Conservation (phyloP, 2,329 filamentous ascomycete species). For the Cordyceps pruinosa region DNA sequence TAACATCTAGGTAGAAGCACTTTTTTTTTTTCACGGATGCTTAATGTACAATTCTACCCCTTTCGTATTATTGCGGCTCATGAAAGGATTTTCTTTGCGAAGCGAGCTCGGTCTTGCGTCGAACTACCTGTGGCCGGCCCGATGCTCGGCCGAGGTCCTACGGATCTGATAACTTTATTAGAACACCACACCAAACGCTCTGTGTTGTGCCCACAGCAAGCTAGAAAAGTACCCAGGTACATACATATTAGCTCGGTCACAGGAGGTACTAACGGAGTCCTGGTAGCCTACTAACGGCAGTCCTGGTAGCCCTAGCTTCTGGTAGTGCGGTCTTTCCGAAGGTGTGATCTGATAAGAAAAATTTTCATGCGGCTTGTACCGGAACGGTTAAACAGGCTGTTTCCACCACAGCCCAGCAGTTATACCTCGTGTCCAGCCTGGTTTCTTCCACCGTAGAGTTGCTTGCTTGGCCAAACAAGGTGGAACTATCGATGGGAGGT, state of each 20-base stretch:
- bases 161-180: constrained; percentile 33
- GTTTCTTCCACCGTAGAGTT: too few relatives aligned
- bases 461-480: too few relatives aligned
- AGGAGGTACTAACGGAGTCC: too few relatives aligned
- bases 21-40: not conserved
- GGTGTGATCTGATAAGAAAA: constrained; percentile 10
- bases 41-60: not conserved
- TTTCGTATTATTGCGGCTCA: not conserved
- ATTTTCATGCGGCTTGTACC: too few relatives aligned
- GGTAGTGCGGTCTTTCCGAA: not conserved
- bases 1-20: not conserved
- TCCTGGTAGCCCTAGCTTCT: not conserved
- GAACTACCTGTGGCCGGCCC: not conserved
- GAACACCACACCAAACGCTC: not conserved
- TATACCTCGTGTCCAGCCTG: not conserved
- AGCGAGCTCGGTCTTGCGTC: not conserved
- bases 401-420: not conserved
- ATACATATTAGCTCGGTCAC: too few relatives aligned
- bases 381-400: too few relatives aligned
- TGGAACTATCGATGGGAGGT: not conserved
- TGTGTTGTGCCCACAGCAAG: too few relatives aligned
- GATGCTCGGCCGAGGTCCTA: constrained; percentile 9
- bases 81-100: not conserved
- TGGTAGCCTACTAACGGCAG: too few relatives aligned
- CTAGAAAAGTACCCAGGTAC: too few relatives aligned